Evolutionary conservation across 2,329 filamentous ascomycete genomes (phyloP).

Genomic region (Xylaria sp.): DNA sequence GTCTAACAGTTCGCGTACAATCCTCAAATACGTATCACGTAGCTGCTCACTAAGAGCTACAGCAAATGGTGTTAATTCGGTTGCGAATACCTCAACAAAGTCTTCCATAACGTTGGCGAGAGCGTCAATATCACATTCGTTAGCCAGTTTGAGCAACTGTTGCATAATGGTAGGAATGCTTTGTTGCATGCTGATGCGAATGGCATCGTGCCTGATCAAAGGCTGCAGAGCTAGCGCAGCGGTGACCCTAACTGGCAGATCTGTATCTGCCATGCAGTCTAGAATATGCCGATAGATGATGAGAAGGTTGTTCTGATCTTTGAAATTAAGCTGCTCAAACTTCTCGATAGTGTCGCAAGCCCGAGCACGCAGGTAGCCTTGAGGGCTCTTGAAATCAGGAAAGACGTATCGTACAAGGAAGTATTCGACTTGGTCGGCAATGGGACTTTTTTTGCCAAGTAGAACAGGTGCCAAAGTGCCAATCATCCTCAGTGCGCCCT

Average conservation of each 20-base stretch:
- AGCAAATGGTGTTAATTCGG: constrained; percentile 94
- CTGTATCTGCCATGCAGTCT: constrained; percentile 94
- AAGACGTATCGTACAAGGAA: constrained; percentile 99
- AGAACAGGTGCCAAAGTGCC: constrained; percentile 93
- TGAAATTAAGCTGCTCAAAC: constrained; percentile 96
- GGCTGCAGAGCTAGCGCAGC: constrained; percentile 93
- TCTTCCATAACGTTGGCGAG: constrained; percentile 99
- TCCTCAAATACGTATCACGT: constrained; percentile 92
- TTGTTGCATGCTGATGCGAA: constrained; percentile 93
- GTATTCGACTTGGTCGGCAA: constrained; percentile 96
- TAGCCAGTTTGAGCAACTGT: constrained; percentile 93
- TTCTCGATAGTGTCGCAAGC: constrained; percentile 98
- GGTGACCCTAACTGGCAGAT: constrained; percentile 90
- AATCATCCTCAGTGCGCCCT: constrained; percentile 96
- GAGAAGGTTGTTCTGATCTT: constrained; percentile 93
- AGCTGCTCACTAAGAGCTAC: constrained; percentile 95
- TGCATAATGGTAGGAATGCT: constrained; percentile 99
- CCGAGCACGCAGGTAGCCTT: constrained; percentile 90
- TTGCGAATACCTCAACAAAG: constrained; percentile 98
- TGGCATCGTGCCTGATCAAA: constrained; percentile 92
- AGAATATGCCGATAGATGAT: constrained; percentile 96
- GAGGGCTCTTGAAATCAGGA: constrained; percentile 91
- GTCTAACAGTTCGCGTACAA: constrained; percentile 88
- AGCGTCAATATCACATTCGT: constrained; percentile 97
- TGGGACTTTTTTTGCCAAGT: constrained; percentile 96